phyloP scores from a whole-genome alignment of 331 rosid species.

The Acacia pycnantha region DNA sequence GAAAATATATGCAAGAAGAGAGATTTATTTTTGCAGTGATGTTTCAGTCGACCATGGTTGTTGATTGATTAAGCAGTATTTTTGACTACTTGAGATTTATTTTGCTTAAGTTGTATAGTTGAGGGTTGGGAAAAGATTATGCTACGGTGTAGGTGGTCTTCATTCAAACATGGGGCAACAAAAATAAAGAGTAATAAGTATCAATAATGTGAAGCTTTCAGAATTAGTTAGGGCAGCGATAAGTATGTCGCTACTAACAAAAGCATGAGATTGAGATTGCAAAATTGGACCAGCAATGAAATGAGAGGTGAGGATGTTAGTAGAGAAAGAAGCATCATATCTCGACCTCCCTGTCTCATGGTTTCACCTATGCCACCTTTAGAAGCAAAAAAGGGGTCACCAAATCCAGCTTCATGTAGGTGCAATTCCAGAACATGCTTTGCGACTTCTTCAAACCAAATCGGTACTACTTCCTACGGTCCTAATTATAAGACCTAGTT shows the following conservation, averaged over 20 bases:
- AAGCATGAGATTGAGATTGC: conserved; percentile 9
- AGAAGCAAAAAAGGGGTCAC: conserved; percentile 16
- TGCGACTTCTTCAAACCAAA: too few relatives aligned
- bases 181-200: background rate
- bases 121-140: background rate
- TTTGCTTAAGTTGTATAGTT: background rate
- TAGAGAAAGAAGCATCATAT: background rate
- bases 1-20: too few relatives aligned
- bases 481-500: too few relatives aligned
- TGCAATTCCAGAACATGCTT: too few relatives aligned
- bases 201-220: background rate
- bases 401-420: background rate
- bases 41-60: too few relatives aligned
- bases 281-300: conserved; percentile 14
- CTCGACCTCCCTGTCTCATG: background rate
- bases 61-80: too few relatives aligned
- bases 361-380: conserved; percentile 6
- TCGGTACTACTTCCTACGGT: too few relatives aligned
- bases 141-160: background rate
- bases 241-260: background rate
- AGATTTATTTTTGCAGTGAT: too few relatives aligned
- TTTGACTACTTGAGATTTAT: too few relatives aligned
- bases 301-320: background rate
- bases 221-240: conserved; percentile 17
- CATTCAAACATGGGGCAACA: background rate